Evolutionary conservation across 164 flowering plant species (phyloP), one percentile per base, ranked within the genome.

Genomic region (Magnolia officinalis): DNA sequence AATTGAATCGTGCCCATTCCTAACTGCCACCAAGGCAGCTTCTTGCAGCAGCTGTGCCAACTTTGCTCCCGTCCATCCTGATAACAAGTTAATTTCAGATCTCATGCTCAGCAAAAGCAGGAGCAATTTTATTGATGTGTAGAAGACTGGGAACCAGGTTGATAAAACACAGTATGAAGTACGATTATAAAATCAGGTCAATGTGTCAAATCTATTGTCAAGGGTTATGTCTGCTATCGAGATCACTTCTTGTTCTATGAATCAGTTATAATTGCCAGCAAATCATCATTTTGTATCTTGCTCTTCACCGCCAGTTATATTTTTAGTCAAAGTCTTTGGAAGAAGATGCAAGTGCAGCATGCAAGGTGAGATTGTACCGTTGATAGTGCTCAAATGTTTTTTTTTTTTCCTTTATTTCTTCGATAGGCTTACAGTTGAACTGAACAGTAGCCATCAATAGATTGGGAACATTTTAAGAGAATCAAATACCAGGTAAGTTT

Each of bases 21-120:
- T 88, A 16, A 92, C 97, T 13, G 99, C 98, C 76, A 93, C 92
- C 79, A 95, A 89, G 80, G 99, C 99, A 78, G 98, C 93, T 86
- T 95, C 99, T 81, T 95, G 99, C 73, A 95, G 84, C 75, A 95
- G 85, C 82, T 92, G 98, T 50, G 99, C 99, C 89, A 95, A 81
- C 75, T 72, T 90, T 74, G 99, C 99, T 80, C 99, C 99, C 1
- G 94, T 78, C 99, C 99, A 96, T 78, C 98, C 99, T 93, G 84
- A 76, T 72, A 76, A 72, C 71, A 74, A 67, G 50, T 79, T 26
- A 63, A 64, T 70, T 77, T 68, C 55, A 72, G 20, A 45, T 23
- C 19, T 72, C 45, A 70, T 49, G 16, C 14, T 50, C 67, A 63
- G 55, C 61, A 65, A 19, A 49, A 74, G 11, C n/a, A 55, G 18